These are phyloP conservation scores for Cryphonectria carpinicola DNA, from an alignment of 2,329 filamentous ascomycete species.

Conservation along the genomic window DNA sequence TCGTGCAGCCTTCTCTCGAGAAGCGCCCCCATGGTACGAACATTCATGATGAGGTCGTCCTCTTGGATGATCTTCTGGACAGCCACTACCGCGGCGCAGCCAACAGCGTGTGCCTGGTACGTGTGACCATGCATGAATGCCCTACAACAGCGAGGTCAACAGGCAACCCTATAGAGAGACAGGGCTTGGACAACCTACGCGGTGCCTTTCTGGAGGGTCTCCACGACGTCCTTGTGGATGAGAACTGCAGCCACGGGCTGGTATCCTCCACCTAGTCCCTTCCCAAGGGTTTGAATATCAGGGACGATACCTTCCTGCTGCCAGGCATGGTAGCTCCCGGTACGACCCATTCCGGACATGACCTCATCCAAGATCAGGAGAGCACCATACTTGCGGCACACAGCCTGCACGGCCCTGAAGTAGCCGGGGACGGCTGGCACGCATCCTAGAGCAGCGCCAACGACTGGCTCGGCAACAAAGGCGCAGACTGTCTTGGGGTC, in stretches of 20 bases:
- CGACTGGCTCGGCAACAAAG: conserved; percentile 75
- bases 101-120: conserved; percentile 48
- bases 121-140: conserved; percentile 65
- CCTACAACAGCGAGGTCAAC: conserved; percentile 34
- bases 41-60: conserved; percentile 42
- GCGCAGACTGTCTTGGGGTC: conserved; percentile 70
- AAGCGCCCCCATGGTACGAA: conserved; percentile 38
- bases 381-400: conserved; percentile 60
- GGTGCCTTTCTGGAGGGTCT: conserved; percentile 47
- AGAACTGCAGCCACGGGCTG: conserved; percentile 64
- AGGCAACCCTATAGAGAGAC: not conserved
- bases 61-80: conserved; percentile 45
- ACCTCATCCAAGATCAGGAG: conserved; percentile 64
- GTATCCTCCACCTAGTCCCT: conserved; percentile 65
- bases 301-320: conserved; percentile 61
- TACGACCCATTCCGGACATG: conserved; percentile 70
- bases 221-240: conserved; percentile 52
- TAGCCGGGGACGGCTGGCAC: conserved; percentile 57
- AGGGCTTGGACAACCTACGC: conserved; percentile 36
- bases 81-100: conserved; percentile 45
- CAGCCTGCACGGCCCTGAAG: conserved; percentile 52
- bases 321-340: conserved; percentile 66
- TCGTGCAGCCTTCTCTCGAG: conserved; percentile 38
- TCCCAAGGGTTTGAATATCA: conserved; percentile 67
- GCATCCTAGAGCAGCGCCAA: conserved; percentile 65